Base-by-base conservation (phyloP, 1,284 basidiomycete species). In the Pseudozyma sp. region DNA sequence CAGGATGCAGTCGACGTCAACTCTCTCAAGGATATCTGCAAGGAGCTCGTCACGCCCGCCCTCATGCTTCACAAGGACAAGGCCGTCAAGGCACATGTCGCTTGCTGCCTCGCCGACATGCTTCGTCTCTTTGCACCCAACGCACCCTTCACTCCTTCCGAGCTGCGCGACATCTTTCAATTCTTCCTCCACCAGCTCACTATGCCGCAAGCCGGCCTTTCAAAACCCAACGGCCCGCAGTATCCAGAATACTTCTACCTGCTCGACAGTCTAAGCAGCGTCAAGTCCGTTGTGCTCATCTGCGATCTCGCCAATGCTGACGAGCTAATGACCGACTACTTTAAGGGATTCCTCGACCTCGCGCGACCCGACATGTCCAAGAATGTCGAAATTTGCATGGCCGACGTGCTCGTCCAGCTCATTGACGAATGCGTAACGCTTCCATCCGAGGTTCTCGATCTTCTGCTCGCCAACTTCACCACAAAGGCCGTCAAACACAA, bases 91-190 rank as follows among this genome's bases (percentile, higher is more conserved):
- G 94, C 94, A 0, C 93, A 92, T 77, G 90, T 92, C 6, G 94
- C 94, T 0, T 97, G 94, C 85, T 98, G 94, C 85, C 88, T 99
- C 17, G 94, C 94, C 2, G 95, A 99, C 85, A 87, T 98, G 64
- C 89, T 99, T 52, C 87, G 94, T 39, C 88, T 99, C 48, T 97
- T 94, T 84, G 97, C 97, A 0, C 97, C 97, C 2, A 94, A 98
- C 82, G 96, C 97, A 33, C 97, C 97, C 10, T 99, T 96, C 84
- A 95, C 91, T 4, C 90, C 90, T 51, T 86, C 88, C 49, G 93
- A 98, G 84, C 89, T 98, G 42, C 63, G 80, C 72, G 69, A 77
- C 45, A 75, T 82, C 46, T 81, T 83, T 61, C 66, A 79, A 29
- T 86, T 98, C 95, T 86, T 96, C 50, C 65, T 84, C 4, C 60